Evolutionary conservation across 1,284 basidiomycete species (phyloP), one percentile per base, ranked within the genome.

Genomic region (Exsudoporus floridanus): DNA sequence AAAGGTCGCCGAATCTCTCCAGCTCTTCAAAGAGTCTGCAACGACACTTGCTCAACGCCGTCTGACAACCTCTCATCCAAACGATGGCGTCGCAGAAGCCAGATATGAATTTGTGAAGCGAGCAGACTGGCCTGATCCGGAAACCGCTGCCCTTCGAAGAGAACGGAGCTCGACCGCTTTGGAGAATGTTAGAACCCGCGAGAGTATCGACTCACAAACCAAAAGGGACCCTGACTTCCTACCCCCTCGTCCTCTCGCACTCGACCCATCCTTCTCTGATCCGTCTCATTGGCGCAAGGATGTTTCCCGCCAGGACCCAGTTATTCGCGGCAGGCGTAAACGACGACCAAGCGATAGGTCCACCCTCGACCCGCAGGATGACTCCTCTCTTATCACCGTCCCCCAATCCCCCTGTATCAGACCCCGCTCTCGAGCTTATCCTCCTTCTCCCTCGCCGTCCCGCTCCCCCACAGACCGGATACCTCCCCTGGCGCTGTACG

Each of bases 91-190:
- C 48, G 79, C 81, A 46, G 78, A 86, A 57, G 78, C 86, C 14
- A 79, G 84, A 63, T 89, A 84, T 65, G 80, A 90, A 73, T 90
- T 90, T 62, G 86, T 90, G 44, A 89, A 88, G 62, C 81, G 88
- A 47, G 84, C 88, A 14, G 88, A 88, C 60, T 90, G 88, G 88
- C 85, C 86, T 3, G 87, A 88, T 66, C 81, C 85, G 38, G 87
- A 88, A 70, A 74, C 80, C 5, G 84, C 82, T 53, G 84, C 82
- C 25, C 73, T 82, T 44, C 76, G 86, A 52, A 75, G 86, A 57
- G 83, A 88, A 66, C 81, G 77, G 67, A 87, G 84, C 64, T 74
- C 77, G 37, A 80, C 81, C 21, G 74, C 76, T 6, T 67, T 86
- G 55, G 82, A 84, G 50, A 75, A 79, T 41, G 75, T 77, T 19